A percentile compares a stretch with the other conserved stretches of the same genome.
phyloP scores from a whole-genome alignment of 2,329 filamentous ascomycete genomes.

The Sporothrix sp. region DNA sequence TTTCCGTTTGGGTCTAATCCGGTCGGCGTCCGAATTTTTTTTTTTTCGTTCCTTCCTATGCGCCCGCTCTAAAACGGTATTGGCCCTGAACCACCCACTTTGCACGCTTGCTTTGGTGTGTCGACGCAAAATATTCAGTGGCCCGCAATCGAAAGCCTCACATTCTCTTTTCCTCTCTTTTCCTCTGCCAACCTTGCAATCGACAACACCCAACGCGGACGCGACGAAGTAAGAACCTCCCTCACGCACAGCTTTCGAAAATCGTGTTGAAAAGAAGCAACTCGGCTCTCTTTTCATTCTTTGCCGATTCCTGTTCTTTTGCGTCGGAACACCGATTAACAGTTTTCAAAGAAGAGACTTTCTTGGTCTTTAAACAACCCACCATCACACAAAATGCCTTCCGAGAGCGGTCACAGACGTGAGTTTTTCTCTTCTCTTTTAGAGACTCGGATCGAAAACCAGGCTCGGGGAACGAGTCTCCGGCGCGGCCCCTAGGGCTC shows the following conservation, averaged over 20 bases:
- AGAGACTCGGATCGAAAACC: neutral
- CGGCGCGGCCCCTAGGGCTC: neutral
- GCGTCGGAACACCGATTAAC: conserved; percentile 21
- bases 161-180: conserved; percentile 12
- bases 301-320: conserved; percentile 28
- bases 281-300: neutral
- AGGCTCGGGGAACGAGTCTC: neutral
- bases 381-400: conserved; percentile 60
- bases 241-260: neutral
- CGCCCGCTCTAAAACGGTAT: neutral
- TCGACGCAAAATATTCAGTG: conserved; percentile 17
- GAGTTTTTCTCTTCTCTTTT: conserved; percentile 37
- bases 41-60: neutral
- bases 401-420: conserved; percentile 82
- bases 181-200: conserved; percentile 13
- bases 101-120: neutral
- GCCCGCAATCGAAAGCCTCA: conserved; percentile 15
- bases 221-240: conserved; percentile 17
- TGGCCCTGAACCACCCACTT: conserved; percentile 2
- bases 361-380: conserved; percentile 13
- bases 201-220: conserved; percentile 18
- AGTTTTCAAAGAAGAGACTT: conserved; percentile 26
- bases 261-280: too few relatives aligned
- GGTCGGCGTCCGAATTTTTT: neutral
- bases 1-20: neutral